phyloP scores from a whole-genome alignment of 2,329 filamentous ascomycete genomes.

The Niveomyces coronatus region DNA sequence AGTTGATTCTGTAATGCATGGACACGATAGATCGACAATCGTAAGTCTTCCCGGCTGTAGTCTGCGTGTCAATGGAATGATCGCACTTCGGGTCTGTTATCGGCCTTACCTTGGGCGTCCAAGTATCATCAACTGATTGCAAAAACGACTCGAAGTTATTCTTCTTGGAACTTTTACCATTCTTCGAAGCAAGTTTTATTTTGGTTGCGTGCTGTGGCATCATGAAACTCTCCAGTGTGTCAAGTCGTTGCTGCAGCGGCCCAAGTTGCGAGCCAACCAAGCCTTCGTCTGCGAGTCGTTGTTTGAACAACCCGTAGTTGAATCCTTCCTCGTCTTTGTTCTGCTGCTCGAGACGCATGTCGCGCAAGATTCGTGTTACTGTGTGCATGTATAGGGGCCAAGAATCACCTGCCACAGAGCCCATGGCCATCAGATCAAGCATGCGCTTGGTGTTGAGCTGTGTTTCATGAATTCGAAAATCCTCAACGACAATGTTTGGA shows the following conservation, averaged over 20 bases:
- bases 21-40: conserved; percentile 59
- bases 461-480: not conserved
- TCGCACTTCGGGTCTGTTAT: not conserved
- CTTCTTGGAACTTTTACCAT: not conserved
- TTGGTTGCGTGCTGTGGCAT: not conserved
- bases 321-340: not conserved
- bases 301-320: not conserved
- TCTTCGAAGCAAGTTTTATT: not conserved
- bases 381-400: conserved; percentile 1
- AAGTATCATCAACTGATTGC: not conserved
- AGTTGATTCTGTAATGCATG: conserved; percentile 54
- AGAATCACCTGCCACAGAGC: not conserved
- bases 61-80: not conserved
- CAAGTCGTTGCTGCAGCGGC: not conserved
- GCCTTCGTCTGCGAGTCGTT: not conserved
- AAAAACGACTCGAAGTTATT: too few relatives aligned
- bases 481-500: not conserved
- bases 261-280: not conserved
- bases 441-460: conserved; percentile 1
- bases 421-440: conserved; percentile 3
- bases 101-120: conserved; percentile 11
- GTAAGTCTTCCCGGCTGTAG: conserved; percentile 24
- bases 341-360: conserved; percentile 1
- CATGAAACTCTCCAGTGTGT: not conserved
- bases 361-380: not conserved